Evolutionary conservation across 352 stramenopile genomes (phyloP).

Genomic region (Globisporangium iwayamae): DNA sequence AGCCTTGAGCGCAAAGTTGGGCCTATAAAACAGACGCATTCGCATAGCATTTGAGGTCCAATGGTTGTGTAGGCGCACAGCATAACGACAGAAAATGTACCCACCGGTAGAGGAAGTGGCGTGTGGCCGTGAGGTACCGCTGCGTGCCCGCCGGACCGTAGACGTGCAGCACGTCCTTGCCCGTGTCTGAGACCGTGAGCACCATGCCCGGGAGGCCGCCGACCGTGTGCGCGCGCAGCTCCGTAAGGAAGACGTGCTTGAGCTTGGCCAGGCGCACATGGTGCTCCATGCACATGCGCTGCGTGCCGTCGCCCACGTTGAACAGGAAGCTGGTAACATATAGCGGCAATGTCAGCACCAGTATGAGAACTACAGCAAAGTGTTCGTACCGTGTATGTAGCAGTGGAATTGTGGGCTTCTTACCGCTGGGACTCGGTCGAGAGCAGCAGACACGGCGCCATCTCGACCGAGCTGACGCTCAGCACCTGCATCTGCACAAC

Average conservation of each 20-base stretch:
- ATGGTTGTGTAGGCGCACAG: background rate
- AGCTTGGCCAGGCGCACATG: constrained; percentile 84
- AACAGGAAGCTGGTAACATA: constrained; percentile 73
- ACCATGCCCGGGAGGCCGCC: constrained; percentile 85
- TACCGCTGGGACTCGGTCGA: constrained; percentile 62
- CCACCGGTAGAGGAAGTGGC: constrained; percentile 75
- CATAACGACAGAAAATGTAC: background rate
- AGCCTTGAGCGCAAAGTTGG: constrained; percentile 50
- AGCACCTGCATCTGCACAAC: constrained; percentile 75
- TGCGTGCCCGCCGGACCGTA: constrained; percentile 66
- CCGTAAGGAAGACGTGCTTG: constrained; percentile 80
- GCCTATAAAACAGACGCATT: constrained; percentile 1
- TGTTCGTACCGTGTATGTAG: too few relatives aligned
- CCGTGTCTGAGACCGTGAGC: constrained; percentile 86
- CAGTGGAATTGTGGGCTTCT: too few relatives aligned
- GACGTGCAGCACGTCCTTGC: constrained; percentile 68
- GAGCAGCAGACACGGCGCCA: constrained; percentile 66
- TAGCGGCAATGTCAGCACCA: too few relatives aligned
- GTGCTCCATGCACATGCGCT: constrained; percentile 91
- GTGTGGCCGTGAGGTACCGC: constrained; percentile 72
- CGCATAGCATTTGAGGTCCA: background rate
- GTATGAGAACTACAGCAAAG: too few relatives aligned
- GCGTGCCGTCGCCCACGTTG: constrained; percentile 87
- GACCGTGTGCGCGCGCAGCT: constrained; percentile 73
- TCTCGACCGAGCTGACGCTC: constrained; percentile 72